These are phyloP conservation scores for Paxillus involutus DNA, from an alignment of 768 basidiomycete genomes.

Conservation along the genomic window DNA sequence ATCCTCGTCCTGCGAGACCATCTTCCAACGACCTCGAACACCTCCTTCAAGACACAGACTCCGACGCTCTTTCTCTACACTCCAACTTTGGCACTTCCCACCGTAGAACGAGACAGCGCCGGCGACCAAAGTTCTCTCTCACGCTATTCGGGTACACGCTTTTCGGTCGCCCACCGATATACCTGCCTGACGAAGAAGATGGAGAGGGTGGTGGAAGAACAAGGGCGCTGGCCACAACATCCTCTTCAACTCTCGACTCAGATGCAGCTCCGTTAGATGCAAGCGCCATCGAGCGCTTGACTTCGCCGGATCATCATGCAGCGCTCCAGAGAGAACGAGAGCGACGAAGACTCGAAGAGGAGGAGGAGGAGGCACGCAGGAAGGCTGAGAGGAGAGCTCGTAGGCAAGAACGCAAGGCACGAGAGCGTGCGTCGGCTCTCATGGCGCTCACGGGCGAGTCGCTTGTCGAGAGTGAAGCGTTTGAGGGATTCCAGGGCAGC, in stretches of 20 bases:
- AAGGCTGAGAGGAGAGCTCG: conserved; percentile 50
- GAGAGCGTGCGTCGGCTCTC: conserved; percentile 32
- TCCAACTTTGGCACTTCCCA: conserved; percentile 51
- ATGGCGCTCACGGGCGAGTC: conserved; percentile 34
- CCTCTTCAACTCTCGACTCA: conserved; percentile 58
- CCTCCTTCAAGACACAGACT: conserved; percentile 49
- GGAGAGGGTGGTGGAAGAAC: conserved; percentile 27
- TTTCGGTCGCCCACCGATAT: conserved; percentile 63
- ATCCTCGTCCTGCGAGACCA: conserved; percentile 28
- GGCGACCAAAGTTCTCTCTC: conserved; percentile 38
- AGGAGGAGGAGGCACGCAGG: conserved; percentile 36
- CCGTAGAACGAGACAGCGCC: conserved; percentile 33
- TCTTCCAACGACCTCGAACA: conserved; percentile 45
- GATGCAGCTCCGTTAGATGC: conserved; percentile 69
- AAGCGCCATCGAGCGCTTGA: conserved; percentile 52
- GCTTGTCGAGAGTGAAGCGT: conserved; percentile 34
- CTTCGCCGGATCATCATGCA: conserved; percentile 39
- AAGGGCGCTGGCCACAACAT: conserved; percentile 24
- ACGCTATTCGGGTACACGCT: conserved; percentile 66
- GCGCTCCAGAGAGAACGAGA: conserved; percentile 30
- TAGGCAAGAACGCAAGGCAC: conserved; percentile 45
- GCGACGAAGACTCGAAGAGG: conserved; percentile 31
- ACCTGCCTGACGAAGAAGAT: conserved; percentile 58
- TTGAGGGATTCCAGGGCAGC: conserved; percentile 71
- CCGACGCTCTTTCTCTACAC: conserved; percentile 65